Evolutionary conservation across 1,139 yeast species (phyloP).

Genomic region (Chernovozyma sophiae-reginae): DNA sequence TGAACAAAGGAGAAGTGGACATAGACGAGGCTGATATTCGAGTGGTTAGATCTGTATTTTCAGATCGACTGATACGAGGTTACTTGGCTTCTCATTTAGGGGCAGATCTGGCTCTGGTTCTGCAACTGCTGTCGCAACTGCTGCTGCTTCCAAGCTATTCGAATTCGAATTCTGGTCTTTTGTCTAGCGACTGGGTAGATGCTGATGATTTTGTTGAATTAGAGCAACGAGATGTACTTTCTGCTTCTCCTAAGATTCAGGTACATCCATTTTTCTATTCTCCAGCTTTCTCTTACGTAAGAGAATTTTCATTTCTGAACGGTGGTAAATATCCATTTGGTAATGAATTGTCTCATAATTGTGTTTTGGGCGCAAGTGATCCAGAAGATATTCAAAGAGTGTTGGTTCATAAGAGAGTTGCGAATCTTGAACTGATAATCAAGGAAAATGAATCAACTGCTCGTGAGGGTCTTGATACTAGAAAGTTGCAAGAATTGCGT

Average conservation of each 20-base stretch:
- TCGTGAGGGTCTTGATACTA: neutral
- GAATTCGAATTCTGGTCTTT: conserved; percentile 5
- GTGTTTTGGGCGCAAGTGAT: conserved; percentile 54
- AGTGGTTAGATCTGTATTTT: conserved; percentile 62
- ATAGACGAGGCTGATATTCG: conserved; percentile 70
- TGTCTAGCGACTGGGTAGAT: conserved; percentile 58
- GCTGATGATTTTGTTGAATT: conserved; percentile 76
- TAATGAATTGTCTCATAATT: conserved; percentile 59
- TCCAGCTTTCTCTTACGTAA: conserved; percentile 72
- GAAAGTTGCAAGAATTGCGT: neutral
- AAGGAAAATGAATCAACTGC: conserved; percentile 20
- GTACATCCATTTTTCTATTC: conserved; percentile 65
- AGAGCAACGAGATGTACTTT: conserved; percentile 45
- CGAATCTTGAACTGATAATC: conserved; percentile 44
- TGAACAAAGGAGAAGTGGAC: conserved; percentile 75
- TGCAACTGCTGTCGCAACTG: conserved; percentile 9
- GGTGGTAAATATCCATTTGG: conserved; percentile 66
- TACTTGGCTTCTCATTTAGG: conserved; percentile 44
- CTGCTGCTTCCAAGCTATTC: conserved; percentile 2
- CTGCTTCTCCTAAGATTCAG: conserved; percentile 52
- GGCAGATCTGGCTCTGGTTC: conserved; percentile 8
- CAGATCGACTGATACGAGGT: conserved; percentile 49
- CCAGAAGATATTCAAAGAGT: conserved; percentile 52
- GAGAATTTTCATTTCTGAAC: conserved; percentile 51
- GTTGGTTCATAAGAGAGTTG: conserved; percentile 37